These are phyloP conservation scores for Metarhizium guizhouense DNA, from an alignment of 2,329 filamentous ascomycete species.

Conservation along the genomic window DNA sequence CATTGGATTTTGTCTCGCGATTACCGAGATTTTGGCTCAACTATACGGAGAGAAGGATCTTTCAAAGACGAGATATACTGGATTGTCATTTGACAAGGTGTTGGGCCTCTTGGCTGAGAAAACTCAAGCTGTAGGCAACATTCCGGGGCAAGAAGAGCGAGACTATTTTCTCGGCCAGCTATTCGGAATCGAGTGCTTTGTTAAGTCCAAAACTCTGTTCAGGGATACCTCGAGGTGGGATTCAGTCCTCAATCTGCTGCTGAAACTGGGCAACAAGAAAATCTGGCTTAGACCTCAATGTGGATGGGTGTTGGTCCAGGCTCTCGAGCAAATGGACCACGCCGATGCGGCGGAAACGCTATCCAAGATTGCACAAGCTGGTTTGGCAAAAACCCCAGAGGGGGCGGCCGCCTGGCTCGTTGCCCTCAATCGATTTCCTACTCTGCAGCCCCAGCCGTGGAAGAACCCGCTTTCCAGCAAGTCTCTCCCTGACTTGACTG, in stretches of 20 bases:
- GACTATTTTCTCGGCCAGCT: conserved; percentile 79
- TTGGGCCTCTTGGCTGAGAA: conserved; percentile 45
- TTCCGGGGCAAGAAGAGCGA: conserved; percentile 65
- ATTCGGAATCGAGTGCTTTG: conserved; percentile 79
- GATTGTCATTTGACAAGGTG: conserved; percentile 46
- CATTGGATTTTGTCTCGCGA: conserved; percentile 78
- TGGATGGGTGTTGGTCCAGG: conserved; percentile 70
- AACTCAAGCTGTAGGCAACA: conserved; percentile 43
- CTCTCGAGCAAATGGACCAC: conserved; percentile 52
- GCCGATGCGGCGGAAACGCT: conserved; percentile 54
- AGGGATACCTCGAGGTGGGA: conserved; percentile 50
- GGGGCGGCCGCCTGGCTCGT: conserved; percentile 84
- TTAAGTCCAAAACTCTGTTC: conserved; percentile 69
- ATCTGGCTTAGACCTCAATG: conserved; percentile 86
- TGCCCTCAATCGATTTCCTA: conserved; percentile 53
- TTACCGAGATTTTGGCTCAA: conserved; percentile 71
- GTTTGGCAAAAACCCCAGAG: conserved; percentile 72
- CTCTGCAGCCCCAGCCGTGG: conserved; percentile 63
- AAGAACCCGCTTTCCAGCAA: conserved; percentile 63
- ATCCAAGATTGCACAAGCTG: conserved; percentile 50
- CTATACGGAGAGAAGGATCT: conserved; percentile 48
- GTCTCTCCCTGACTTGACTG: conserved; percentile 59
- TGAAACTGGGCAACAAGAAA: conserved; percentile 70
- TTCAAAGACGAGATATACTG: conserved; percentile 37
- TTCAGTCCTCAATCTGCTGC: conserved; percentile 61